Conservation (phyloP, 2,329 filamentous ascomycete genomes). For the Cladophialophora exuberans region DNA sequence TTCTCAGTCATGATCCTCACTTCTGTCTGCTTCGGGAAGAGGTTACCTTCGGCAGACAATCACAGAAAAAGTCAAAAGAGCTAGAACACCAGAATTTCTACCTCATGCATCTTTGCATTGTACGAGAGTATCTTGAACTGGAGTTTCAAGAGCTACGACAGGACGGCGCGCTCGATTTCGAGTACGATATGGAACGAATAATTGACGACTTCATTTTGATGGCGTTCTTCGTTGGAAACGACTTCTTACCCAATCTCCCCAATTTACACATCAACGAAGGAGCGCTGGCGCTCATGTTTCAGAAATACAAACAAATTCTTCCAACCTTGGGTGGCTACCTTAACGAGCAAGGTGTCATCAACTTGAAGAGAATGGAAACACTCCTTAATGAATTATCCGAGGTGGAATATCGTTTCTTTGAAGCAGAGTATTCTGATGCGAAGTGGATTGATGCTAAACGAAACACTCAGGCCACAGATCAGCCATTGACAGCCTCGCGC, state of each 20-base stretch:
- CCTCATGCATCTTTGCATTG: conserved; percentile 94
- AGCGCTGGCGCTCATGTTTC: conserved; percentile 95
- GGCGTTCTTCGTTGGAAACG: conserved; percentile 99
- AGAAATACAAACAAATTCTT: conserved; percentile 88
- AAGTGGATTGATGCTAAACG: conserved; percentile 91
- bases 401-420: conserved; percentile 91
- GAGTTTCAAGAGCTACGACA: conserved; percentile 92
- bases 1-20: conserved; percentile 96
- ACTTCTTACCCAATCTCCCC: conserved; percentile 96
- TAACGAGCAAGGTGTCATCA: conserved; percentile 92
- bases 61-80: conserved; percentile 88
- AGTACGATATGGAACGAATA: conserved; percentile 91
- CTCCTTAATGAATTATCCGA: conserved; percentile 83
- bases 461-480: conserved; percentile 65
- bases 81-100: conserved; percentile 99
- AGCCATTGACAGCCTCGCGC: conserved; percentile 55
- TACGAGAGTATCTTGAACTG: conserved; percentile 93
- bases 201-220: conserved; percentile 99
- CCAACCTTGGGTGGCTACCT: conserved; percentile 91
- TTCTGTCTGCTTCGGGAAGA: conserved; percentile 97
- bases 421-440: conserved; percentile 83
- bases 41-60: conserved; percentile 91
- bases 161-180: conserved; percentile 70
- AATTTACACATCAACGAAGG: conserved; percentile 98
- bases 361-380: conserved; percentile 75